Base-by-base conservation (phyloP, 495 filamentous ascomycete species). In the Rhypophila decipiens region DNA sequence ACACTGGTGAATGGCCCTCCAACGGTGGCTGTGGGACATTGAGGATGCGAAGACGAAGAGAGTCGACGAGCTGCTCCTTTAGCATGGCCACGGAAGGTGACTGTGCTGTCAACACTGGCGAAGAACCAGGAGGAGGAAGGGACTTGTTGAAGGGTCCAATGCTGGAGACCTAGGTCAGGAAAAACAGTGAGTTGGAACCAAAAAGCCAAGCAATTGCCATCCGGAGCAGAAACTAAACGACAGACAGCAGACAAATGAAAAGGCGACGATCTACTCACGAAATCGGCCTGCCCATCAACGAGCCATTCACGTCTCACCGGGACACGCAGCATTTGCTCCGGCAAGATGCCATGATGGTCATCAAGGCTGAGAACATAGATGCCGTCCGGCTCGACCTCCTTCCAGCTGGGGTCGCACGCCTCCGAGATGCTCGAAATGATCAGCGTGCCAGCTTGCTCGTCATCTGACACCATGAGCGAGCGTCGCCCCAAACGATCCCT, bases 401-500 rank as follows among this genome's bases (percentile, higher is more conserved):
- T 59, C 82, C 90, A 97, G 23, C 56, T 59, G 1, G 62, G 57
- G 24, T 68, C 65, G 11, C 66, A 63, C 5, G 71, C 74, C 61
- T 84, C 82, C 22, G 83, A 78, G 35, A 95, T 66, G 60, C 94
- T 97, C 47, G 84, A 86, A 31, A 99, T 68, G 20, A 74, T 77
- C 11, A 96, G 44, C 22, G 60, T 70, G 8, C 71, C 69, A 15
- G 50, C 49, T 33, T 62, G 57, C 5, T 65, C 61, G 51, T 74
- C 66, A 41, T 60, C 52, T 5, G 69, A 74, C 9, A 65, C 64
- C 23, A 97, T 72, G 4, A 98, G 71, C 36, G 93, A 96, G 42
- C 94, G 73, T 50, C 93, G 75, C 20, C 93, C 93, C 15, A 97
- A 73, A 47, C 84, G 84, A 64, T 99, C 93, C 47, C 93, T 73